These are phyloP conservation scores for Fomitopsis schrenkii DNA, from an alignment of 1,284 basidiomycete species.

Conservation along the genomic window DNA sequence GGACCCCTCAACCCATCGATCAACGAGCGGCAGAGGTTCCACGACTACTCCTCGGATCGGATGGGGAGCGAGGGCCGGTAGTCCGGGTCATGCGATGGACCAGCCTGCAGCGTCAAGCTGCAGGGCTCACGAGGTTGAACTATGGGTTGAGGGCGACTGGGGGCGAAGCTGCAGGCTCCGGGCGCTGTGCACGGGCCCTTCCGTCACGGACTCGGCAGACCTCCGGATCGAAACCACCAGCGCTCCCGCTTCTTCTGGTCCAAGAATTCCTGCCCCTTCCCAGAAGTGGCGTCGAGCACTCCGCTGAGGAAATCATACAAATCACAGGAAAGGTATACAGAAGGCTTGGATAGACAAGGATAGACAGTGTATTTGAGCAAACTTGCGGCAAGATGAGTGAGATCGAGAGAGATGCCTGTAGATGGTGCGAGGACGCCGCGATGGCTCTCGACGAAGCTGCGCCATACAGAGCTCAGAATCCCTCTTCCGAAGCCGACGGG, in stretches of 20 bases:
- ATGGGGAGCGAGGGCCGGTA: slow-evolving; percentile 6
- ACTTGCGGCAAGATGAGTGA: slow-evolving; percentile 11
- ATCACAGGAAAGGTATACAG: slow-evolving; percentile 5
- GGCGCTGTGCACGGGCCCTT: slow-evolving; percentile 21
- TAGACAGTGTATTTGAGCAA: slow-evolving; percentile 6
- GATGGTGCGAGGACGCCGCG: slow-evolving; percentile 14
- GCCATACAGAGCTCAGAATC: slow-evolving; percentile 38
- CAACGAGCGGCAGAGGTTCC: slow-evolving; percentile 32
- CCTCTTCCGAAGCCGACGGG: slow-evolving; percentile 58
- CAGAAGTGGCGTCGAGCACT: slow-evolving; percentile 14
- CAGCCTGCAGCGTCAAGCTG: slow-evolving; percentile 43
- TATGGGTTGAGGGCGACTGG: slow-evolving; percentile 8
- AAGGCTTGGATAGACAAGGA: background rate
- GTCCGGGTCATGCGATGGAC: slow-evolving; percentile 20
- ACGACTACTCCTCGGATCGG: slow-evolving; percentile 19
- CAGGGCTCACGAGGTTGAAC: slow-evolving; percentile 29
- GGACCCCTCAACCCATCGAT: slow-evolving; percentile 28
- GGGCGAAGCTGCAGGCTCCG: slow-evolving; percentile 17
- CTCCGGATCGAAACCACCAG: slow-evolving; percentile 8
- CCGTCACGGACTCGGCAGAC: slow-evolving; percentile 13
- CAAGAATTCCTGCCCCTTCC: slow-evolving; percentile 13
- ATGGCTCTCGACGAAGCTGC: background rate
- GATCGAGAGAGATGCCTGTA: slow-evolving; percentile 16
- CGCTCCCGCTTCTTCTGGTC: slow-evolving; percentile 10
- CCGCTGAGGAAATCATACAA: slow-evolving; percentile 9